Evolutionary conservation across 1,284 basidiomycete genomes (phyloP).

Genomic region (Cryptococcus sp.): DNA sequence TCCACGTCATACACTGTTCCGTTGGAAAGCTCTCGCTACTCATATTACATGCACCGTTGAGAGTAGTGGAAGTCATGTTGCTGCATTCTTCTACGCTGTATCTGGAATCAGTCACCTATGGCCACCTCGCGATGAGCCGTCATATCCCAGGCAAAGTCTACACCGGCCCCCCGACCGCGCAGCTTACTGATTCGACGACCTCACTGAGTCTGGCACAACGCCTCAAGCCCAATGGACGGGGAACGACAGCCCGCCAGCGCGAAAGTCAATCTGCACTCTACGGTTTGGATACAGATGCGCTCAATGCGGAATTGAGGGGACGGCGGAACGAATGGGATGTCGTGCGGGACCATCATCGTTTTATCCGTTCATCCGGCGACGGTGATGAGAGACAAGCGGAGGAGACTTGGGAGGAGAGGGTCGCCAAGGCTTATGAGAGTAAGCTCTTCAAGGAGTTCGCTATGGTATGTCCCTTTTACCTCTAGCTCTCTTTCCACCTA

Average conservation of each 20-base stretch:
- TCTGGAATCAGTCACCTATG: too few relatives aligned
- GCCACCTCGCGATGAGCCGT: constrained; percentile 25
- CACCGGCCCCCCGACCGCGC: constrained; percentile 28
- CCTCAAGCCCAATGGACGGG: constrained; percentile 24
- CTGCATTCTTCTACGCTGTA: too few relatives aligned
- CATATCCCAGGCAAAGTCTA: constrained; percentile 25
- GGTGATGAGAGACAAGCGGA: constrained; percentile 59
- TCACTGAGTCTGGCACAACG: constrained; percentile 18
- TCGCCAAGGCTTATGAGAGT: constrained; percentile 83
- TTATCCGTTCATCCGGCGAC: constrained; percentile 61
- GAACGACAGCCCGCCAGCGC: constrained; percentile 28
- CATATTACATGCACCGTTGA: too few relatives aligned
- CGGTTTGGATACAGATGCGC: constrained; percentile 9
- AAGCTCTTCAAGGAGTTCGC: constrained; percentile 87
- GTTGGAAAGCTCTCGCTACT: too few relatives aligned
- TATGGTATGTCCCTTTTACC: constrained; percentile 51
- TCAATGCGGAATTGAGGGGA: background rate
- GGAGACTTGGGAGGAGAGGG: constrained; percentile 70
- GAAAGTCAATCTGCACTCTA: constrained; percentile 23
- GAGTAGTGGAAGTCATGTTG: too few relatives aligned
- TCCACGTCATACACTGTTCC: too few relatives aligned
- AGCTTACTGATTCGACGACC: background rate
- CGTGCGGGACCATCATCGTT: constrained; percentile 62
- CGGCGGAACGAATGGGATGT: constrained; percentile 54
- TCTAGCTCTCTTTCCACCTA: too few relatives aligned